Evolutionary conservation across 805 yeast genomes (phyloP).

Genomic region (Teunomyces funiuensis): DNA sequence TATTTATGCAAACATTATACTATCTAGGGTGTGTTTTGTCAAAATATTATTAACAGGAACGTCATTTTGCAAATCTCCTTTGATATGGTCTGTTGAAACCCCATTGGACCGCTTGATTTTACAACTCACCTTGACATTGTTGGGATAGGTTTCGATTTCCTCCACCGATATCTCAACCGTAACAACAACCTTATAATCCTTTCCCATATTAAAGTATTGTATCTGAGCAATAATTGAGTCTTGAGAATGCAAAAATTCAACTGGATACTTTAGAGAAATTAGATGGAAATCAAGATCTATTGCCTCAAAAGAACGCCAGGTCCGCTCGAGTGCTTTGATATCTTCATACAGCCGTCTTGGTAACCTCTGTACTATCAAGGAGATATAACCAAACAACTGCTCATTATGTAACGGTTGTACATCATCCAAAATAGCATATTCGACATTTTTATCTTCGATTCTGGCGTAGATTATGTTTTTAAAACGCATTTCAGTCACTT

Average conservation of each 20-base stretch:
- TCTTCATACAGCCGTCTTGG: neutral
- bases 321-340: neutral
- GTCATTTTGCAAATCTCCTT: slow-evolving; percentile 4
- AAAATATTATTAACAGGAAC: neutral
- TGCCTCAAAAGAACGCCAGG: slow-evolving; percentile 9
- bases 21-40: neutral
- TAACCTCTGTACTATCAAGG: neutral
- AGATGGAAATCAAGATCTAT: slow-evolving; percentile 32
- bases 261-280: slow-evolving; percentile 29
- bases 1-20: slow-evolving; percentile 1
- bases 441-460: neutral
- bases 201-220: slow-evolving; percentile 16
- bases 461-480: slow-evolving; percentile 8
- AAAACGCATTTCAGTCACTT: neutral
- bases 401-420: neutral
- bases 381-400: neutral
- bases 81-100: slow-evolving; percentile 2
- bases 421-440: neutral
- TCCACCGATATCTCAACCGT: slow-evolving; percentile 5
- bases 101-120: slow-evolving; percentile 1
- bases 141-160: neutral
- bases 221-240: slow-evolving; percentile 12
- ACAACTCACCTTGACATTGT: neutral
- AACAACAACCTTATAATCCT: slow-evolving; percentile 13
- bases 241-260: slow-evolving; percentile 12